A percentile compares a stretch with the other conserved stretches of the same genome.
Conservation (phyloP, 345 rosid genomes). For the Eucalyptus dawsonii region DNA sequence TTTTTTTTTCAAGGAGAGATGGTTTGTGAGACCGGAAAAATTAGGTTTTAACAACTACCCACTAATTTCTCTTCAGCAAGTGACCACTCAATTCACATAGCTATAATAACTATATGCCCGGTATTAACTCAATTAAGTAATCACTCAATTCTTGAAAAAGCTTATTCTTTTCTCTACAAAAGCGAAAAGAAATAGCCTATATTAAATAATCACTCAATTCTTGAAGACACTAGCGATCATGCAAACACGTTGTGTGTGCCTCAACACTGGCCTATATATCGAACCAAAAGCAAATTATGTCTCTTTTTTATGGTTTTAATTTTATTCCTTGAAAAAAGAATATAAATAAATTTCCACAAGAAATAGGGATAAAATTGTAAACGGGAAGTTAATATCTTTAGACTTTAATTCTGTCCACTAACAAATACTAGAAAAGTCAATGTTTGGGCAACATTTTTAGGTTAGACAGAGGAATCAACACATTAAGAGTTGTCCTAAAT, state of each 20-base stretch:
- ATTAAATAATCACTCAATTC: not conserved
- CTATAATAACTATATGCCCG: accelerated
- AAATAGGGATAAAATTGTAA: not conserved
- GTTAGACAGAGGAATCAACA: too few relatives aligned
- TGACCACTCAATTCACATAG: not conserved
- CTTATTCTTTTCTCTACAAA: too few relatives aligned
- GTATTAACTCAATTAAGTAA: too few relatives aligned
- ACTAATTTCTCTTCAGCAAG: too few relatives aligned
- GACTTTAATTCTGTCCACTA: not conserved
- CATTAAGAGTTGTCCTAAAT: too few relatives aligned
- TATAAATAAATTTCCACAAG: not conserved
- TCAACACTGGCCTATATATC: not conserved
- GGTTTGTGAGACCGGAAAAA: too few relatives aligned
- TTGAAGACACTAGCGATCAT: not conserved
- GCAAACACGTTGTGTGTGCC: not conserved
- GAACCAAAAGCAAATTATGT: not conserved
- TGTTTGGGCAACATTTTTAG: too few relatives aligned
- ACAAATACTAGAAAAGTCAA: not conserved
- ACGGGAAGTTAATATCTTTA: not conserved
- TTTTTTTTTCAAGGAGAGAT: too few relatives aligned
- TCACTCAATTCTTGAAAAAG: too few relatives aligned
- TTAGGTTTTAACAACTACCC: too few relatives aligned
- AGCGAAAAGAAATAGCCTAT: too few relatives aligned
- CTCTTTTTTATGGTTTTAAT: not conserved
- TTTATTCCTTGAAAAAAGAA: not conserved